Evolutionary conservation across 805 yeast species (phyloP).

Genomic region (Lipomyces yamanashiensis): DNA sequence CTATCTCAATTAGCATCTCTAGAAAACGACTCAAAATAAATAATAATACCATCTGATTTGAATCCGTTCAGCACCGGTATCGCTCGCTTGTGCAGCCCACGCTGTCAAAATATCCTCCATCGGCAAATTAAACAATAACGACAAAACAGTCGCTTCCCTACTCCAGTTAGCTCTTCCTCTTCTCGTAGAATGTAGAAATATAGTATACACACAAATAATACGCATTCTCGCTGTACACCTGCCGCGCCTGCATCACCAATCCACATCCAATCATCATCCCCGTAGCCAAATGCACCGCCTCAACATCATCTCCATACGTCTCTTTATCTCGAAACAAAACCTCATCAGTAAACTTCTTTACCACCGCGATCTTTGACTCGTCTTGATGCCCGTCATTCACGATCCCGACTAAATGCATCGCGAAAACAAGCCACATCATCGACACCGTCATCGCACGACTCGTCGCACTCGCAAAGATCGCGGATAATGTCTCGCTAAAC

Average conservation of each 20-base stretch:
- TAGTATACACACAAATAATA: slow-evolving; percentile 25
- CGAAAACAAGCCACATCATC: slow-evolving; percentile 32
- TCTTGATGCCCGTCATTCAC: not conserved
- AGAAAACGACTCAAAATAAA: not conserved
- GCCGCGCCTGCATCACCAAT: slow-evolving; percentile 21
- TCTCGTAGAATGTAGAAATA: not conserved
- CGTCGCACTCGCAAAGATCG: slow-evolving; percentile 13
- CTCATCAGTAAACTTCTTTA: slow-evolving; percentile 22
- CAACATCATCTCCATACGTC: slow-evolving; percentile 35
- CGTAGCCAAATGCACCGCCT: slow-evolving; percentile 33
- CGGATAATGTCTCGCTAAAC: slow-evolving; percentile 9
- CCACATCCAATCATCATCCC: slow-evolving; percentile 36
- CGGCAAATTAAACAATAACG: slow-evolving; percentile 24
- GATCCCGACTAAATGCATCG: slow-evolving; percentile 24
- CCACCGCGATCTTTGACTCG: slow-evolving; percentile 10
- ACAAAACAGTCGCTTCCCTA: slow-evolving; percentile 31
- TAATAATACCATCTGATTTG: slow-evolving; percentile 24
- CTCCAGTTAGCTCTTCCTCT: not conserved
- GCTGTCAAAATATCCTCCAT: slow-evolving; percentile 13
- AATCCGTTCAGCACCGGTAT: slow-evolving; percentile 15
- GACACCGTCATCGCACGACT: slow-evolving; percentile 33
- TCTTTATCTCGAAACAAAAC: slow-evolving; percentile 27
- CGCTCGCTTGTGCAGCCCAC: slow-evolving; percentile 27
- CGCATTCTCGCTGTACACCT: slow-evolving; percentile 20
- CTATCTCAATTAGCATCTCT: not conserved